phyloP scores from a whole-genome alignment of 345 rosid species.

The Physaria fendleri region DNA sequence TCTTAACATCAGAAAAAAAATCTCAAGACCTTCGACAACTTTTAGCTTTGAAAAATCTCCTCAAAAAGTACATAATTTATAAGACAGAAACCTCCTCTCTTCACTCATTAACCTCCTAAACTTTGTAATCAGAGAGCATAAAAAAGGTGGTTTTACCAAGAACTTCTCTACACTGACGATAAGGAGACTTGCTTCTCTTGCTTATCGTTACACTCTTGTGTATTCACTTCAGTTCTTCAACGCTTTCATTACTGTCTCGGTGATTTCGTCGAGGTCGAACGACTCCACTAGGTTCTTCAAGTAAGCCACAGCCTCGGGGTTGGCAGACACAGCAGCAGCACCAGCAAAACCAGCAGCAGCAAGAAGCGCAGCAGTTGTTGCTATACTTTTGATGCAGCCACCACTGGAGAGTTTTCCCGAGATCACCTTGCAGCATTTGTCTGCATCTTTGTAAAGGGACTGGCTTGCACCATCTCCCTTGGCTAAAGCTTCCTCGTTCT shows the following conservation, averaged over 20 bases:
- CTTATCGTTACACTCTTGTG: neutral
- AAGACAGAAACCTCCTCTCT: slow-evolving; percentile 10
- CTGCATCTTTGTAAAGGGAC: slow-evolving; percentile 38
- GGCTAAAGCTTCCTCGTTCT: slow-evolving; percentile 56
- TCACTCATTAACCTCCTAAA: slow-evolving; percentile 9
- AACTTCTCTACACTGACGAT: slow-evolving; percentile 12
- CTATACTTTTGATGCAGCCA: slow-evolving; percentile 40
- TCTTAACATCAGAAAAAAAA: slow-evolving; percentile 7
- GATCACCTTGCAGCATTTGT: slow-evolving; percentile 48
- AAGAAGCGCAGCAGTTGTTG: slow-evolving; percentile 30
- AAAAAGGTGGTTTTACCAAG: neutral
- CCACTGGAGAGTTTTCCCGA: slow-evolving; percentile 39
- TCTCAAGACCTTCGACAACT: slow-evolving; percentile 10
- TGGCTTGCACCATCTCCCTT: slow-evolving; percentile 26
- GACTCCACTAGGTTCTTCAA: slow-evolving; percentile 17
- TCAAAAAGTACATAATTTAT: neutral
- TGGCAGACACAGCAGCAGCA: slow-evolving; percentile 14
- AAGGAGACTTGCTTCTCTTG: slow-evolving; percentile 21
- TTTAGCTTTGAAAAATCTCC: slow-evolving; percentile 10
- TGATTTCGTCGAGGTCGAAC: slow-evolving; percentile 11
- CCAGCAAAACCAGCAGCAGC: slow-evolving; percentile 41
- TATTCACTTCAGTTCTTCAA: slow-evolving; percentile 6
- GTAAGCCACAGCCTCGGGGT: slow-evolving; percentile 5
- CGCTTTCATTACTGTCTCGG: slow-evolving; percentile 1
- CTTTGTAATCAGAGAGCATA: slow-evolving; percentile 5